Evolutionary conservation across 345 rosid genomes (phyloP).

Genomic region (Boechera stricta): DNA sequence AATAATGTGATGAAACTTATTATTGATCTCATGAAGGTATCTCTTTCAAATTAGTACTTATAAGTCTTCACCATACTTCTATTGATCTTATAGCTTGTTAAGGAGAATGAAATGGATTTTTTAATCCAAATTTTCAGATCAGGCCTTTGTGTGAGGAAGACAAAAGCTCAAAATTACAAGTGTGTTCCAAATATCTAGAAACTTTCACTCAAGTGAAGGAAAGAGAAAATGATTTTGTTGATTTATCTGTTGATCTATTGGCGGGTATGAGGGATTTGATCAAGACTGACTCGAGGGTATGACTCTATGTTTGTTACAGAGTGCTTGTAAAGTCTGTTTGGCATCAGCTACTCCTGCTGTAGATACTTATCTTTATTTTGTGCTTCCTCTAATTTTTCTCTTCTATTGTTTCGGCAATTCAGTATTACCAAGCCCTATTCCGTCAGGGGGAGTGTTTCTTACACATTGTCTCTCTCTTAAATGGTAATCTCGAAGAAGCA

Average conservation of each 20-base stretch:
- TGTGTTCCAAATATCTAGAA: slow-evolving; percentile 89
- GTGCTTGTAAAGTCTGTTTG: slow-evolving; percentile 19
- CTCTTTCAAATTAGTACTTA: slow-evolving; percentile 9
- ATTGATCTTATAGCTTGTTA: slow-evolving; percentile 18
- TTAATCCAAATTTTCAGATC: slow-evolving; percentile 52
- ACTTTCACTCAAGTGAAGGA: slow-evolving; percentile 90
- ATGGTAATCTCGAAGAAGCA: slow-evolving; percentile 77
- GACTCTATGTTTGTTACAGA: slow-evolving; percentile 16
- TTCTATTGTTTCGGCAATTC: slow-evolving; percentile 47
- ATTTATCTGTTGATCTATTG: slow-evolving; percentile 74
- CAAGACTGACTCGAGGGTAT: slow-evolving; percentile 64
- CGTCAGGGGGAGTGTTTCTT: slow-evolving; percentile 94
- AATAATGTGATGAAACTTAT: slow-evolving; percentile 63
- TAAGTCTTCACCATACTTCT: slow-evolving; percentile 8
- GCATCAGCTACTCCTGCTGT: slow-evolving; percentile 26
- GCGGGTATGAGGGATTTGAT: slow-evolving; percentile 86
- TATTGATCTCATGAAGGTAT: slow-evolving; percentile 89
- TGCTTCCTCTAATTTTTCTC: slow-evolving; percentile 28
- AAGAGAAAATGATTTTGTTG: slow-evolving; percentile 63
- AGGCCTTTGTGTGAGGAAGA: slow-evolving; percentile 64
- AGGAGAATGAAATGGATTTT: slow-evolving; percentile 12
- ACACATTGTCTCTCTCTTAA: slow-evolving; percentile 88
- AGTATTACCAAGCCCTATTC: slow-evolving; percentile 89
- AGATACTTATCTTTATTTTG: slow-evolving; percentile 20
- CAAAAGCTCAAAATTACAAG: slow-evolving; percentile 65